These are phyloP conservation scores for Phellinidium pouzarii DNA, from an alignment of 1,284 basidiomycete species.

Conservation along the genomic window DNA sequence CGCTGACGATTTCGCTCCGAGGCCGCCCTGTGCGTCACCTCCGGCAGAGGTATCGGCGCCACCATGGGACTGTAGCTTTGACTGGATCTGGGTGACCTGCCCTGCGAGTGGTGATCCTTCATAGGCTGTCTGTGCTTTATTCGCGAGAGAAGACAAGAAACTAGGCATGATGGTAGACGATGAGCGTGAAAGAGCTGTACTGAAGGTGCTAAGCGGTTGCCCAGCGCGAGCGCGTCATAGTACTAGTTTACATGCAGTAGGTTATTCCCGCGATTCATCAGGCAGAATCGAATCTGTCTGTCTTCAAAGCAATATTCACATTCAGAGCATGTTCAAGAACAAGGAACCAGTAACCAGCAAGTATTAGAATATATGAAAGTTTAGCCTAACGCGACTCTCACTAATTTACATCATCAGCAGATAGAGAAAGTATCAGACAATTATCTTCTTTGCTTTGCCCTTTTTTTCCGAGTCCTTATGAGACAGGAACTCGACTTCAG, in stretches of 20 bases:
- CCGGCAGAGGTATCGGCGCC: slow-evolving; percentile 29
- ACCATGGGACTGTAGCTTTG: slow-evolving; percentile 21
- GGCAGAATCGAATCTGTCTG: too few relatives aligned
- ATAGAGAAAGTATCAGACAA: slow-evolving; percentile 45
- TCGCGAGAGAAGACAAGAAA: slow-evolving; percentile 59
- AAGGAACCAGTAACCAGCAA: too few relatives aligned
- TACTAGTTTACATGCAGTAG: background rate
- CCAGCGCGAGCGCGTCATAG: too few relatives aligned
- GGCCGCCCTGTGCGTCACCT: slow-evolving; percentile 35
- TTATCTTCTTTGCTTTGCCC: slow-evolving; percentile 78
- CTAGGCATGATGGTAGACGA: slow-evolving; percentile 18
- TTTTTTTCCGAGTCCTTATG: slow-evolving; percentile 97
- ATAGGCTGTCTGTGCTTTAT: slow-evolving; percentile 67
- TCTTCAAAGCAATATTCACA: too few relatives aligned
- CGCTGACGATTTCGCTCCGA: slow-evolving; percentile 39
- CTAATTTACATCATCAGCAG: slow-evolving; percentile 9
- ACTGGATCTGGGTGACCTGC: slow-evolving; percentile 37
- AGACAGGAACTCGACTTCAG: slow-evolving; percentile 90
- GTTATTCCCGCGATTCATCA: background rate
- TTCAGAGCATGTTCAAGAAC: too few relatives aligned
- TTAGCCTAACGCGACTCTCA: background rate
- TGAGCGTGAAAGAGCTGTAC: background rate
- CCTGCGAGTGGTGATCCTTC: slow-evolving; percentile 48
- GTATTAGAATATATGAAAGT: slow-evolving; percentile 9
- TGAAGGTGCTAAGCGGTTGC: background rate